Conservation (phyloP, 2,329 filamentous ascomycete genomes). For the Blumeriella jaapii region DNA sequence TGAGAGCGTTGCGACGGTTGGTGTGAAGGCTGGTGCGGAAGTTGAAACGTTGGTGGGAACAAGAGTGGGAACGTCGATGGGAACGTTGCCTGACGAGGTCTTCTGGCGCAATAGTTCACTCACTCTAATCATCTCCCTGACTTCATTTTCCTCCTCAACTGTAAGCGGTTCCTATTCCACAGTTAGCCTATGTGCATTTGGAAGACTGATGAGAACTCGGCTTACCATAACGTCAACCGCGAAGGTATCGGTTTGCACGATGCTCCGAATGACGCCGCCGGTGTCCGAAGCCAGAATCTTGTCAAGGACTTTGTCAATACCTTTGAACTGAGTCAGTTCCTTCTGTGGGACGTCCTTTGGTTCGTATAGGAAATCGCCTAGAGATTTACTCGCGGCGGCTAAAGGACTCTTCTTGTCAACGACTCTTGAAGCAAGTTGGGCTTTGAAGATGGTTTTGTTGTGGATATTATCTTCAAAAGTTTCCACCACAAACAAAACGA, state of each 20-base stretch:
- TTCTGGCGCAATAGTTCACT: too few relatives aligned
- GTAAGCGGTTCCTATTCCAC: background rate
- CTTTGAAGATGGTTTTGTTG: constrained; percentile 70
- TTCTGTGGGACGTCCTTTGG: constrained; percentile 41
- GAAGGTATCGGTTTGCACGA: constrained; percentile 62
- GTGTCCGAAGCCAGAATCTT: constrained; percentile 40
- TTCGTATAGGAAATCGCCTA: constrained; percentile 44
- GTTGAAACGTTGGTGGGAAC: too few relatives aligned
- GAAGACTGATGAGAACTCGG: background rate
- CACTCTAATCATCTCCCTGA: too few relatives aligned
- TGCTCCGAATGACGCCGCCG: constrained; percentile 36
- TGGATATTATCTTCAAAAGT: constrained; percentile 67
- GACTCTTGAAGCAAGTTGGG: constrained; percentile 64
- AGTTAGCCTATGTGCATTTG: background rate
- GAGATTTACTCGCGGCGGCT: constrained; percentile 48
- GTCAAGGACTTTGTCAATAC: constrained; percentile 55
- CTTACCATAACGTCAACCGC: constrained; percentile 48
- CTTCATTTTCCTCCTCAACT: too few relatives aligned
- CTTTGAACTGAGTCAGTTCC: constrained; percentile 40
- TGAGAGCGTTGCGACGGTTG: too few relatives aligned
- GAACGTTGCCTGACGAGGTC: too few relatives aligned
- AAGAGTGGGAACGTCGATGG: too few relatives aligned
- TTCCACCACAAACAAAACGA: constrained; percentile 65
- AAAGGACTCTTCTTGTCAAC: constrained; percentile 73
- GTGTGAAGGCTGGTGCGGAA: too few relatives aligned